These are phyloP conservation scores for Trypanosoma lewisi DNA, from an alignment of 208 protist species.

Conservation along the genomic window DNA sequence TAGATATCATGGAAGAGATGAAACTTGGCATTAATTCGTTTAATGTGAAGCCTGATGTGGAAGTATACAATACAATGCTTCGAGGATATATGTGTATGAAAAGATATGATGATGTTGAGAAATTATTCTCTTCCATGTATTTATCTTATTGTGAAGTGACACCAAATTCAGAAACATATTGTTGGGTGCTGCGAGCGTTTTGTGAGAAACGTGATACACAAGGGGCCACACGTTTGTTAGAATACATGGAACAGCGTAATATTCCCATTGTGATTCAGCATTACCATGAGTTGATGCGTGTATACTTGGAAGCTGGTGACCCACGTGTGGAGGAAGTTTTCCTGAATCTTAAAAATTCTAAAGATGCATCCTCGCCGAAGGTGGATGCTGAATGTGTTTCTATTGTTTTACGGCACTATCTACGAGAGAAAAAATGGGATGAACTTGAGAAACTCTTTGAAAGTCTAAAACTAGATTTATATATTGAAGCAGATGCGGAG, in stretches of 20 bases:
- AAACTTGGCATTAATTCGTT: slow-evolving; percentile 60
- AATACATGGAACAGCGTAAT: slow-evolving; percentile 29
- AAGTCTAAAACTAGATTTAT: slow-evolving; percentile 46
- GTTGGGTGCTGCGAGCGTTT: slow-evolving; percentile 56
- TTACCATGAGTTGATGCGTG: slow-evolving; percentile 52
- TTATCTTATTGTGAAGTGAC: slow-evolving; percentile 36
- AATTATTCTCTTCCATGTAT: slow-evolving; percentile 30
- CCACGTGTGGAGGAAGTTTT: slow-evolving; percentile 52
- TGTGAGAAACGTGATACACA: slow-evolving; percentile 29
- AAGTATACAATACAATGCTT: slow-evolving; percentile 75
- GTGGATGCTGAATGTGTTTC: slow-evolving; percentile 58
- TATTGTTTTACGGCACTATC: slow-evolving; percentile 64
- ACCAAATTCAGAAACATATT: slow-evolving; percentile 72
- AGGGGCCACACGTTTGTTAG: slow-evolving; percentile 31
- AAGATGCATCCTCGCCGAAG: slow-evolving; percentile 11
- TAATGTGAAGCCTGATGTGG: slow-evolving; percentile 54
- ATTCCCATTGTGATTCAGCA: slow-evolving; percentile 30
- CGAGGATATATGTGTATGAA: slow-evolving; percentile 34
- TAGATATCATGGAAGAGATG: slow-evolving; percentile 63
- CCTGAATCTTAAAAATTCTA: slow-evolving; percentile 27
- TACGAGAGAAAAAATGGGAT: slow-evolving; percentile 33
- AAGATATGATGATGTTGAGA: slow-evolving; percentile 23
- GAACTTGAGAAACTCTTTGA: slow-evolving; percentile 59
- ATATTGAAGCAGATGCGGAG: slow-evolving; percentile 50
- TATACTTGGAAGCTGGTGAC: slow-evolving; percentile 49